phyloP scores from a whole-genome alignment of 768 basidiomycete genomes.

The Pleurotus tuber-regium region DNA sequence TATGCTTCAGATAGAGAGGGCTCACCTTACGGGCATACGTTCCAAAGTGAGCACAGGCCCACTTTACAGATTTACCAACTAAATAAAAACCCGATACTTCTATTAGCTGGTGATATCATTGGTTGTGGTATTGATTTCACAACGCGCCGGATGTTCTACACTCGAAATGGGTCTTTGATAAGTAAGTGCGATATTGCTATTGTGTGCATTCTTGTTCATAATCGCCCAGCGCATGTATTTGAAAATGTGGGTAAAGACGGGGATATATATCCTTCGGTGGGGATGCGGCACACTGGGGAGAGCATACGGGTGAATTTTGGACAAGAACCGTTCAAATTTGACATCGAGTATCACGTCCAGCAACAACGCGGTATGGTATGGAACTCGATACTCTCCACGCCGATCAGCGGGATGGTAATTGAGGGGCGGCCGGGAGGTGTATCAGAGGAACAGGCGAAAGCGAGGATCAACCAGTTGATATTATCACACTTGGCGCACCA shows the following conservation, averaged over 20 bases:
- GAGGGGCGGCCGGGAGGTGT: conserved; percentile 23
- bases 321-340: conserved; percentile 79
- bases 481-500: conserved; percentile 81
- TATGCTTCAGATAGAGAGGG: conserved; percentile 76
- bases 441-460: conserved; percentile 52
- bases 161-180: conserved; percentile 78
- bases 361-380: conserved; percentile 66
- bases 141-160: conserved; percentile 78
- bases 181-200: conserved; percentile 34
- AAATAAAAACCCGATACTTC: conserved; percentile 1
- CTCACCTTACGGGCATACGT: conserved; percentile 71
- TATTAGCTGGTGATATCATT: conserved; percentile 77
- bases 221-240: conserved; percentile 54
- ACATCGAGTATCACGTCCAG: conserved; percentile 85
- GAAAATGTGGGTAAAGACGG: conserved; percentile 65
- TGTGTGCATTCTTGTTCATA: conserved; percentile 22
- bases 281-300: conserved; percentile 79
- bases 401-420: conserved; percentile 36
- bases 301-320: conserved; percentile 86
- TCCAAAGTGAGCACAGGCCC: conserved; percentile 59
- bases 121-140: conserved; percentile 94
- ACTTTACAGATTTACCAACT: background rate
- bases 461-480: conserved; percentile 70
- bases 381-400: conserved; percentile 60
- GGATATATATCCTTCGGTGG: conserved; percentile 84